A percentile compares a stretch with the other conserved stretches of the same genome.
Evolutionary conservation across 352 stramenopile genomes (phyloP).

Genomic region (Poterioochromonas sp.): DNA sequence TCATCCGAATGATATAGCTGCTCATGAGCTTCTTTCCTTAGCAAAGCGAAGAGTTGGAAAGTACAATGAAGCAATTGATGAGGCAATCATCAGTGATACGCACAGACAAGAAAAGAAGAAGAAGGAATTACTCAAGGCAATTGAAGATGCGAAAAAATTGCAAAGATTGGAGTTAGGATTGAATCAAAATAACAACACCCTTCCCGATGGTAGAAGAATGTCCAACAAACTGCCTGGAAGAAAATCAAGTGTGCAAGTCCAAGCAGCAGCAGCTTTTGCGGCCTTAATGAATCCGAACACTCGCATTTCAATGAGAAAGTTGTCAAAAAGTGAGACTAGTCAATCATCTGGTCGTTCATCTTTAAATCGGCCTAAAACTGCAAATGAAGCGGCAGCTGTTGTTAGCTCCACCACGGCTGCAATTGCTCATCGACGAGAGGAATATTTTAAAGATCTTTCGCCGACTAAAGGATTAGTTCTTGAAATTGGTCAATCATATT

Average conservation of each 20-base stretch:
- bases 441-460: no score
- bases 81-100: neutral
- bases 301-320: neutral
- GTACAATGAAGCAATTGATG: conserved; percentile 20
- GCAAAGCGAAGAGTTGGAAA: conserved; percentile 8
- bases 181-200: neutral
- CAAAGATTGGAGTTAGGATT: neutral
- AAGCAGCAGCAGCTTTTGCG: neutral
- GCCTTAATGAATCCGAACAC: neutral
- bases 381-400: no score
- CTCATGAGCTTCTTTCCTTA: neutral
- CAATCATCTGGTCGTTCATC: neutral
- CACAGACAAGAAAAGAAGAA: neutral
- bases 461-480: neutral
- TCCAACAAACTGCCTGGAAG: neutral
- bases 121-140: neutral
- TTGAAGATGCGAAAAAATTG: neutral
- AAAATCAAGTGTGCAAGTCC: neutral
- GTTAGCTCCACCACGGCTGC: no score
- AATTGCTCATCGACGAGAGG: no score
- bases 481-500: neutral
- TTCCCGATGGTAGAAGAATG: no score
- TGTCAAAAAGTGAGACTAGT: neutral
- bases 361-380: neutral
- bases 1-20: neutral